phyloP scores from a whole-genome alignment of 768 basidiomycete species.

The Hericium coralloides region DNA sequence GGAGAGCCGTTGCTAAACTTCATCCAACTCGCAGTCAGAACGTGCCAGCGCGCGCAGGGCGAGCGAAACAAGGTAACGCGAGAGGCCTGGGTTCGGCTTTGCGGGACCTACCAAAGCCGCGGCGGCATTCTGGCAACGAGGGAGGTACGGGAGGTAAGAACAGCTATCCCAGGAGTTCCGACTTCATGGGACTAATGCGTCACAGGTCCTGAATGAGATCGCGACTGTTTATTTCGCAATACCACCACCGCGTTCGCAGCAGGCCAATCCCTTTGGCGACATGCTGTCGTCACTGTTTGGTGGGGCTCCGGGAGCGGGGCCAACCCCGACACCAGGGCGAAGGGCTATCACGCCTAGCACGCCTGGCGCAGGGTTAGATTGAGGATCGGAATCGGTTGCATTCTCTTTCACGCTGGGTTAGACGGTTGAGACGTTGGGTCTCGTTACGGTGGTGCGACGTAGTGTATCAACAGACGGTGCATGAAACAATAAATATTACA shows the following conservation, averaged over 20 bases:
- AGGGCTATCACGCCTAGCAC: conserved; percentile 32
- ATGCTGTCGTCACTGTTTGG: conserved; percentile 86
- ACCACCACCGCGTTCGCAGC: conserved; percentile 61
- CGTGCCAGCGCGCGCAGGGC: conserved; percentile 82
- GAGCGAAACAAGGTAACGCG: conserved; percentile 68
- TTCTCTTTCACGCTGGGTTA: too few species aligned
- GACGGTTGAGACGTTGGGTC: too few species aligned
- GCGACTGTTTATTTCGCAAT: conserved; percentile 80
- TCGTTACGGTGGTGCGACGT: too few species aligned
- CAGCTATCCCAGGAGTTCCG: background rate
- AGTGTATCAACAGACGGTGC: too few species aligned
- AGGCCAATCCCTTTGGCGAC: conserved; percentile 81
- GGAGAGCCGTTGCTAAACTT: conserved; percentile 78
- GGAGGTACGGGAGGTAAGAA: conserved; percentile 38
- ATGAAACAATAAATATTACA: too few species aligned
- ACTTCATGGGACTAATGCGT: background rate
- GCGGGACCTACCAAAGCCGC: conserved; percentile 73
- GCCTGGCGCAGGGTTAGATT: background rate
- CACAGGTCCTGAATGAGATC: conserved; percentile 59
- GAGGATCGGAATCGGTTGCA: background rate
- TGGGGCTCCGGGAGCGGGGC: conserved; percentile 15
- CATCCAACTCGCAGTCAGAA: conserved; percentile 77
- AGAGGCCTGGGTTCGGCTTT: conserved; percentile 79
- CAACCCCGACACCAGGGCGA: conserved; percentile 22
- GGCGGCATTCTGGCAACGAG: conserved; percentile 51